These are phyloP conservation scores for Ustilago shanxiensis DNA, from an alignment of 1,284 basidiomycete species.

Conservation along the genomic window DNA sequence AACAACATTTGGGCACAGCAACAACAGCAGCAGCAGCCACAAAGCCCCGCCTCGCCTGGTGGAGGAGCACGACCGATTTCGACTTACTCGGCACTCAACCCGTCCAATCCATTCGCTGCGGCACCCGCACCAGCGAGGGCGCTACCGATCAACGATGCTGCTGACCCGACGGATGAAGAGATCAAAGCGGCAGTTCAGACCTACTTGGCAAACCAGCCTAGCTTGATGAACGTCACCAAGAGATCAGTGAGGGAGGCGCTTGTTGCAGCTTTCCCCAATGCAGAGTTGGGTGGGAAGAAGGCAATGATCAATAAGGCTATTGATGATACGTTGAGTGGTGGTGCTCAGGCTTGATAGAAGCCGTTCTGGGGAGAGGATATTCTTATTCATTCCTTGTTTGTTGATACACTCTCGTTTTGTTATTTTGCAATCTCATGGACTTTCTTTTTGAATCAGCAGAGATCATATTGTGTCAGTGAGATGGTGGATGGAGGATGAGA, in stretches of 20 bases:
- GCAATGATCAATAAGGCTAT: constrained; percentile 66
- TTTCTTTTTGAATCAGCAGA: not conserved
- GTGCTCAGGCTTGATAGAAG: constrained; percentile 38
- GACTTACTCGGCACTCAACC: constrained; percentile 43
- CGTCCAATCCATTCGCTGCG: constrained; percentile 53
- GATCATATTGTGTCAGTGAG: not conserved
- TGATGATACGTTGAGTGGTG: constrained; percentile 65
- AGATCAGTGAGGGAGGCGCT: constrained; percentile 65
- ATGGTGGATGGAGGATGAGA: not conserved
- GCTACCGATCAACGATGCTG: constrained; percentile 47
- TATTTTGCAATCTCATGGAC: constrained; percentile 20
- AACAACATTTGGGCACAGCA: constrained; percentile 44
- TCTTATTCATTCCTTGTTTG: constrained; percentile 6
- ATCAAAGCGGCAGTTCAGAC: constrained; percentile 57
- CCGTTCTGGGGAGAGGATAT: not conserved
- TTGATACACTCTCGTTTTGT: constrained; percentile 3
- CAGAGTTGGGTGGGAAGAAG: constrained; percentile 57
- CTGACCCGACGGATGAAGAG: constrained; percentile 62
- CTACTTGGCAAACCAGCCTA: constrained; percentile 66
- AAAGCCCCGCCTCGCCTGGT: not conserved
- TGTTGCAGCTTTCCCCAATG: constrained; percentile 66
- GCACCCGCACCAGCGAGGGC: constrained; percentile 15
- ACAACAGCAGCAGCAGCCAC: constrained; percentile 10
- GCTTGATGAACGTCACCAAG: constrained; percentile 68
- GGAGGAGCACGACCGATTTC: constrained; percentile 29